These are phyloP conservation scores for Aegle marmelos DNA, from an alignment of 345 rosid species.

Conservation along the genomic window DNA sequence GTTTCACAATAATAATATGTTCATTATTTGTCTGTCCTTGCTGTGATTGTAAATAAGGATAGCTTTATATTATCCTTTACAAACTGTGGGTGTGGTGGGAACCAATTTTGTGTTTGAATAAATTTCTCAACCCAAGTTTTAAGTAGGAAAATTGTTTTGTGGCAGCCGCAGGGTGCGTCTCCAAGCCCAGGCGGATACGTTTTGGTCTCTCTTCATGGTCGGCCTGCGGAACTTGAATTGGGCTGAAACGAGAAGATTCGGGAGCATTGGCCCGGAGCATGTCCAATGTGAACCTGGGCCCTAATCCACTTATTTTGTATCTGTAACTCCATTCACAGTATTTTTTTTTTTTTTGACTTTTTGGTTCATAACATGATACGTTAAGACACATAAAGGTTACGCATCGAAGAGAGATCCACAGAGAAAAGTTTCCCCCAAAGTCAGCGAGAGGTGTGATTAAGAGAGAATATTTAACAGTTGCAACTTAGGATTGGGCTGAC, in stretches of 20 bases:
- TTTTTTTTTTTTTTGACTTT: too few relatives aligned
- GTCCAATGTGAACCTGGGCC: too few relatives aligned
- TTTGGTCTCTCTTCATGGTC: background rate
- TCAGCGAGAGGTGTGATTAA: background rate
- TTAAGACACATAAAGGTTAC: too few relatives aligned
- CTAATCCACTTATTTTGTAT: too few relatives aligned
- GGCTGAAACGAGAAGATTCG: background rate
- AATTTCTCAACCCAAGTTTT: too few relatives aligned
- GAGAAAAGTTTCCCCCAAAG: background rate
- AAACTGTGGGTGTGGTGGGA: too few relatives aligned
- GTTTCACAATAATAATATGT: slow-evolving; percentile 1
- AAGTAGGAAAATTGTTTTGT: too few relatives aligned
- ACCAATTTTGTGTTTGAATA: too few relatives aligned
- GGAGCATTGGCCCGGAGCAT: background rate
- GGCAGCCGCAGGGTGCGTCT: too few relatives aligned
- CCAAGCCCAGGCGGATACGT: too few relatives aligned
- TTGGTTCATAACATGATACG: background rate
- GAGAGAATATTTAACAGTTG: background rate
- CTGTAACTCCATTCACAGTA: fast-evolving
- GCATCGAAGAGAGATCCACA: background rate
- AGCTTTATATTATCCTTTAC: too few relatives aligned
- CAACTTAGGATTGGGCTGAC: background rate
- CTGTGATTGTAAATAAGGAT: background rate
- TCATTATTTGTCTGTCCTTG: background rate
- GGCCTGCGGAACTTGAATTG: background rate